These are phyloP conservation scores for Apodospora peruviana DNA, from an alignment of 495 filamentous ascomycete genomes.

Conservation along the genomic window DNA sequence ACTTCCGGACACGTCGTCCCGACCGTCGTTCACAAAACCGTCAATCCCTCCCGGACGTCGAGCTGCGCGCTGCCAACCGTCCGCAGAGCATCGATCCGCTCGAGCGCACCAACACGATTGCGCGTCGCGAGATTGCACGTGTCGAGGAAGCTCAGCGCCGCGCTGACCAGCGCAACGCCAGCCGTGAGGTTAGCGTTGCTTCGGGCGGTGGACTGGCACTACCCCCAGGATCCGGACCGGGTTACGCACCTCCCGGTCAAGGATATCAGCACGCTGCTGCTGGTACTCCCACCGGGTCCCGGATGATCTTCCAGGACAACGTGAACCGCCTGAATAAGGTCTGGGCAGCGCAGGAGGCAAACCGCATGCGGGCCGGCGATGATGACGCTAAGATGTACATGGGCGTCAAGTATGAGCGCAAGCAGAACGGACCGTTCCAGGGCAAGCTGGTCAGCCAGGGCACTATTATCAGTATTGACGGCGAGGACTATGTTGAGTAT, in stretches of 20 bases:
- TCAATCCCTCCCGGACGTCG: conserved; percentile 23
- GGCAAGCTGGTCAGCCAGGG: conserved; percentile 47
- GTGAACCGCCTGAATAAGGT: conserved; percentile 39
- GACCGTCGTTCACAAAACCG: conserved; percentile 23
- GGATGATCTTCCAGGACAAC: conserved; percentile 34
- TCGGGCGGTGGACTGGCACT: not conserved
- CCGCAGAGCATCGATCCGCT: conserved; percentile 15
- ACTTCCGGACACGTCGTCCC: conserved; percentile 19
- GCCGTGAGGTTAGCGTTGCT: conserved; percentile 16
- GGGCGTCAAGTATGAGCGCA: conserved; percentile 50
- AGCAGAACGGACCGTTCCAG: conserved; percentile 45
- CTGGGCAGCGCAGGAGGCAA: conserved; percentile 42
- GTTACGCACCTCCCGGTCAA: too few species aligned
- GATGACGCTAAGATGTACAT: conserved; percentile 47
- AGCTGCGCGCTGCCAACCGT: conserved; percentile 28
- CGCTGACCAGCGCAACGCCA: conserved; percentile 30
- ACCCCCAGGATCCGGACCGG: too few species aligned
- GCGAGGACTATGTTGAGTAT: conserved; percentile 55
- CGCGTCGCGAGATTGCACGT: conserved; percentile 37
- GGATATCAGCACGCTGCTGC: too few species aligned
- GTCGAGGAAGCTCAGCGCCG: conserved; percentile 36
- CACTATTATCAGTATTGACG: conserved; percentile 49
- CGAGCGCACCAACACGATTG: conserved; percentile 35
- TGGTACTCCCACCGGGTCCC: conserved; percentile 10
- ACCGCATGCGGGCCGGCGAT: conserved; percentile 26